Conservation (phyloP, 805 yeast genomes). For the Wickerhamomyces ciferrii region DNA sequence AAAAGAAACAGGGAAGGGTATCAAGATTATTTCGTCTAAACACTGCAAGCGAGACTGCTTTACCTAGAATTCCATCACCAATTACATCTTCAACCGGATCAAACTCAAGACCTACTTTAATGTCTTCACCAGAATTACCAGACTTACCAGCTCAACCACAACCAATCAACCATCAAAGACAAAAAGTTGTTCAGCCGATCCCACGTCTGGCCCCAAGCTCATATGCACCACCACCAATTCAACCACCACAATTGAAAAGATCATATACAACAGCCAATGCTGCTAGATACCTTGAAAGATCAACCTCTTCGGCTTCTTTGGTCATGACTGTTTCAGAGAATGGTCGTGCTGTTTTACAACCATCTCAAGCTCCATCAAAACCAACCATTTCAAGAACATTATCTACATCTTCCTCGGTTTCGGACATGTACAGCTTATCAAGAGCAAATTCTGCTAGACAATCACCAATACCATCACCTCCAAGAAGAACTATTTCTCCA, state of each 20-base stretch:
- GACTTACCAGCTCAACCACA: neutral
- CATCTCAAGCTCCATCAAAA: neutral
- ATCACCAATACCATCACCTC: constrained; percentile 20
- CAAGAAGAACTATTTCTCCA: constrained; percentile 13
- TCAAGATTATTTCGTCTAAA: constrained; percentile 6
- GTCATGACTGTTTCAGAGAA: constrained; percentile 15
- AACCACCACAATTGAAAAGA: constrained; percentile 6
- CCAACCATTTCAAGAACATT: constrained; percentile 7
- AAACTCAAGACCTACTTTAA: neutral
- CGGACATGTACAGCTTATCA: constrained; percentile 14
- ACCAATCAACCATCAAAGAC: neutral
- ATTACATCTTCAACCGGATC: neutral
- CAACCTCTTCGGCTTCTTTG: constrained; percentile 10
- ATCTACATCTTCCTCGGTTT: constrained; percentile 19
- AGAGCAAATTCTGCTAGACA: constrained; percentile 9
- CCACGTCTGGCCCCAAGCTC: constrained; percentile 1
- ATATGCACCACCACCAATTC: neutral
- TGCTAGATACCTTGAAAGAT: constrained; percentile 7
- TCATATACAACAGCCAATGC: constrained; percentile 5
- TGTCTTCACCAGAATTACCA: neutral
- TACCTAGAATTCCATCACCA: neutral
- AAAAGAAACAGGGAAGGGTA: constrained; percentile 8
- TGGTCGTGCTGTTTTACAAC: constrained; percentile 14
- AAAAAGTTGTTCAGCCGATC: neutral
- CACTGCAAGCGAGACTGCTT: constrained; percentile 1